These are phyloP conservation scores for Juncus effusus DNA, from an alignment of 176 grass and related monocot species.

Conservation along the genomic window DNA sequence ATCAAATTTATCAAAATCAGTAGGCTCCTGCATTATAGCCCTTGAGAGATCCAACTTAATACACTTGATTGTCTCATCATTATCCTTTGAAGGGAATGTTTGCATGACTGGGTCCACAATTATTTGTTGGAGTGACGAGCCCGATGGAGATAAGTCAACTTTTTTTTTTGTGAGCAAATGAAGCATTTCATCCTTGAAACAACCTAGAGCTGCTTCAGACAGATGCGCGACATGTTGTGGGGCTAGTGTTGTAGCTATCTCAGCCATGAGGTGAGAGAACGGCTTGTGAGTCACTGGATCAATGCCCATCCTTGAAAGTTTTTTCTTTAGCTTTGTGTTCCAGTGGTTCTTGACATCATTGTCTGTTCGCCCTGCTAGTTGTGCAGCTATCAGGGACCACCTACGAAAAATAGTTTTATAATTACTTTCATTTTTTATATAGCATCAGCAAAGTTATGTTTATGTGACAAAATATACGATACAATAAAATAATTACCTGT, in stretches of 20 bases:
- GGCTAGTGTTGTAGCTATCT: constrained; percentile 86
- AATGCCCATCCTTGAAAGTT: constrained; percentile 96
- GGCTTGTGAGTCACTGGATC: constrained; percentile 96
- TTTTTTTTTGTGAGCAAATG: constrained; percentile 90
- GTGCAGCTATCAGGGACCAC: constrained; percentile 94
- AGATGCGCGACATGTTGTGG: constrained; percentile 88
- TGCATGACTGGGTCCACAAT: constrained; percentile 18
- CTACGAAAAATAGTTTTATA: constrained; percentile 18
- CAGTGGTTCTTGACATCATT: constrained; percentile 99
- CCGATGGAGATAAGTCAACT: constrained; percentile 37
- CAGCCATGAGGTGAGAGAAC: constrained; percentile 95
- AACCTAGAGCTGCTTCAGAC: constrained; percentile 84
- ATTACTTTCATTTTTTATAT: neutral
- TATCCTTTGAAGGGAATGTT: constrained; percentile 27
- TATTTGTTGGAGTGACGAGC: neutral
- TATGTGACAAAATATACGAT: neutral
- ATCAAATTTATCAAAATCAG: constrained; percentile 1
- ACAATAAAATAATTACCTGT: constrained; percentile 35
- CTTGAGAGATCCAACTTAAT: constrained; percentile 72
- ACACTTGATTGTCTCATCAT: constrained; percentile 52
- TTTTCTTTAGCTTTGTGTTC: constrained; percentile 99
- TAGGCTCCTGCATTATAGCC: constrained; percentile 60
- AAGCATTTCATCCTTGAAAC: constrained; percentile 99
- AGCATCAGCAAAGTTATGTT: neutral
- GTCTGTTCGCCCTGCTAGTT: constrained; percentile 81